Conservation (phyloP, 106 monocot species). For the Acanthochlamys bracteata region DNA sequence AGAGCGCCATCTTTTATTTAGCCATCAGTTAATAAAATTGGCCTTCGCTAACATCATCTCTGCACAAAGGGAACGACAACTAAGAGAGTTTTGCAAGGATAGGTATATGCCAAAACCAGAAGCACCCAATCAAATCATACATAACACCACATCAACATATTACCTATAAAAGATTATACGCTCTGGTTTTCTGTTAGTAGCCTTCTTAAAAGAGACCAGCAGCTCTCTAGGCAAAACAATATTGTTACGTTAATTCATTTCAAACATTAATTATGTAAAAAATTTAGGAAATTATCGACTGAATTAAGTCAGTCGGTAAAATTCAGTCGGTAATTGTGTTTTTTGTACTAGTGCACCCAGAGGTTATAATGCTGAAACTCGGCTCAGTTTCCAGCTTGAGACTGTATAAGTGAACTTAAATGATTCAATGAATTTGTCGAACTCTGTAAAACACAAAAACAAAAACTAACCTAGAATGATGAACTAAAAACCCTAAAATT, state of each 20-base stretch:
- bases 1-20: too few relatives aligned
- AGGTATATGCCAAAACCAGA: background rate
- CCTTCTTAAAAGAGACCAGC: constrained; percentile 71
- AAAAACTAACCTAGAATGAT: too few relatives aligned
- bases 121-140: background rate
- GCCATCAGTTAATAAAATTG: constrained; percentile 95
- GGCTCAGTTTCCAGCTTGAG: too few relatives aligned
- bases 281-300: too few relatives aligned
- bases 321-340: too few relatives aligned
- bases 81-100: background rate
- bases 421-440: constrained; percentile 58
- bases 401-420: constrained; percentile 25
- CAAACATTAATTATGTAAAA: constrained; percentile 2
- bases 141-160: background rate
- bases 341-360: too few relatives aligned
- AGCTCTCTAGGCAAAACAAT: constrained; percentile 55
- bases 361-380: too few relatives aligned
- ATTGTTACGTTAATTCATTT: background rate
- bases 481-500: too few relatives aligned
- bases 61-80: constrained; percentile 11
- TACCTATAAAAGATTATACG: constrained; percentile 97
- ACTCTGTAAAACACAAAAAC: too few relatives aligned
- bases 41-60: constrained; percentile 97
- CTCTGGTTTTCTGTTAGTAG: constrained; percentile 80
- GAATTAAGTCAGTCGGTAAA: too few relatives aligned